phyloP scores from a whole-genome alignment of 345 rosid species.

The Salix exigua region DNA sequence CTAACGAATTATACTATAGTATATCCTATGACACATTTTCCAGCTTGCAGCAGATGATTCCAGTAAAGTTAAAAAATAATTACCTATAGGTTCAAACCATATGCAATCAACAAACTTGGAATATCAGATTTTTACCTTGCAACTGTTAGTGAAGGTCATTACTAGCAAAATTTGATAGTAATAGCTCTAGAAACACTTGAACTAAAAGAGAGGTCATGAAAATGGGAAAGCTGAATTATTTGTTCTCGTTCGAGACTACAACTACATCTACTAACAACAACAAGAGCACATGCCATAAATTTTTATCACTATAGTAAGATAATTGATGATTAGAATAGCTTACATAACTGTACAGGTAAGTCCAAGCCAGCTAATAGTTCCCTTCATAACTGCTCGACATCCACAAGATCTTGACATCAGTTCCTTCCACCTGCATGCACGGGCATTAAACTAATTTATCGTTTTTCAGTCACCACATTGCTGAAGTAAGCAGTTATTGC shows the following conservation, averaged over 20 bases:
- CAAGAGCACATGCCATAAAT: not conserved
- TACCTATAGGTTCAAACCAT: too few relatives aligned
- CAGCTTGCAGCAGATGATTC: too few relatives aligned
- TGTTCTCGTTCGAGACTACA: too few relatives aligned
- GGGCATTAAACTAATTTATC: not conserved
- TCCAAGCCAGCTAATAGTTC: not conserved
- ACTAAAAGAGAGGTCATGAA: not conserved
- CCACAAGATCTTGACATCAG: not conserved
- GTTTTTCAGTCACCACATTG: conserved; percentile 7
- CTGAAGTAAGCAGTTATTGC: conserved; percentile 80
- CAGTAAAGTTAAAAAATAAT: too few relatives aligned
- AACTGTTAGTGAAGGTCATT: too few relatives aligned
- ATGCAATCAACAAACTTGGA: too few relatives aligned
- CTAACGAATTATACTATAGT: too few relatives aligned
- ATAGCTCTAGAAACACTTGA: not conserved
- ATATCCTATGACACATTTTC: too few relatives aligned
- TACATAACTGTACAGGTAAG: not conserved
- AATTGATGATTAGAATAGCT: not conserved
- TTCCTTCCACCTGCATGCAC: not conserved
- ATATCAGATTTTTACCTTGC: too few relatives aligned
- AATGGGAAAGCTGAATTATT: too few relatives aligned
- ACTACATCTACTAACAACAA: not conserved
- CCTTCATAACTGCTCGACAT: not conserved
- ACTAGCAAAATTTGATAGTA: too few relatives aligned
- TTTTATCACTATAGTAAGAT: not conserved